These are phyloP conservation scores for Chlorencoelia australis DNA, from an alignment of 2,329 filamentous ascomycete species.

Conservation along the genomic window DNA sequence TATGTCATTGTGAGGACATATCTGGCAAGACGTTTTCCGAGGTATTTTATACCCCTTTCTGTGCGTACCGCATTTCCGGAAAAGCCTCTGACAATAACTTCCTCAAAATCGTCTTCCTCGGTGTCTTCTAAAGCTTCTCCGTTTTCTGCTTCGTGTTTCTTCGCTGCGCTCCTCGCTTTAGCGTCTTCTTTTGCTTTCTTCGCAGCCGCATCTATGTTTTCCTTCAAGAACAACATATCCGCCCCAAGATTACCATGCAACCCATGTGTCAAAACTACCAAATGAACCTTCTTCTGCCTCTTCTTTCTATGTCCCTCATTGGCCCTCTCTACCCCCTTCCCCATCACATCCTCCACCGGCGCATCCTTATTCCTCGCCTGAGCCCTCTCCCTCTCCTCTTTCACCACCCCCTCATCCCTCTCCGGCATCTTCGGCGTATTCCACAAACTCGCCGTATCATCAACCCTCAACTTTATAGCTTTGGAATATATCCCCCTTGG, in stretches of 20 bases:
- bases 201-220: constrained; percentile 83
- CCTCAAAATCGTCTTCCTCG: constrained; percentile 55
- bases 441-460: constrained; percentile 86
- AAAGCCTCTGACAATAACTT: constrained; percentile 84
- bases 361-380: constrained; percentile 18
- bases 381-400: constrained; percentile 14
- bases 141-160: constrained; percentile 28
- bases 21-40: constrained; percentile 88
- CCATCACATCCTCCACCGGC: constrained; percentile 17
- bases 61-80: constrained; percentile 83
- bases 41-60: constrained; percentile 91
- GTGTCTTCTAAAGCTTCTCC: constrained; percentile 17
- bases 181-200: constrained; percentile 63
- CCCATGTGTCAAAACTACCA: constrained; percentile 89
- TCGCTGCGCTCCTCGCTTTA: constrained; percentile 46
- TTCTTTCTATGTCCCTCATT: constrained; percentile 27
- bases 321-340: constrained; percentile 14
- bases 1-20: constrained; percentile 86
- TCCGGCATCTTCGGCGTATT: constrained; percentile 77
- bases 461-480: constrained; percentile 66
- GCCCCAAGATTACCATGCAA: constrained; percentile 91
- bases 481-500: constrained; percentile 74
- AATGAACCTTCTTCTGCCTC: constrained; percentile 70
- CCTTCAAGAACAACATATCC: constrained; percentile 95
- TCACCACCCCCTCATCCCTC: constrained; percentile 34